phyloP scores from a whole-genome alignment of 2,329 filamentous ascomycete genomes.

The Cylindrodendrum hubeiense region DNA sequence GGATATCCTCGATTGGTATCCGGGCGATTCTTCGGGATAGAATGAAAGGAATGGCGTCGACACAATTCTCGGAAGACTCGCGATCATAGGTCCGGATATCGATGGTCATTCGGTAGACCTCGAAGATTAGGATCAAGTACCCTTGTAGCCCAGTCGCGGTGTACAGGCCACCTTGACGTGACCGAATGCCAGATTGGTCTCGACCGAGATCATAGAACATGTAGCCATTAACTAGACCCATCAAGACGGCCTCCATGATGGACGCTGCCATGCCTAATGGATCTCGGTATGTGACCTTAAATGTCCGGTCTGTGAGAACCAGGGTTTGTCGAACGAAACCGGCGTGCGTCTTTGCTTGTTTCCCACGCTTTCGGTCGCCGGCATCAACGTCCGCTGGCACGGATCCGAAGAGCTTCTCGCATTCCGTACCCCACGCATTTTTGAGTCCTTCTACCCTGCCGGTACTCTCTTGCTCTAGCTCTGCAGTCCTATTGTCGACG shows the following conservation, averaged over 20 bases:
- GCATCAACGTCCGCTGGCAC: constrained; percentile 17
- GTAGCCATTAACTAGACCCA: constrained; percentile 80
- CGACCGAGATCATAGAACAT: constrained; percentile 76
- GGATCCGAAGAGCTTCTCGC: constrained; percentile 41
- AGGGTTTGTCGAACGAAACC: constrained; percentile 71
- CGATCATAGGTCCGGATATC: constrained; percentile 84
- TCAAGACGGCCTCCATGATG: constrained; percentile 75
- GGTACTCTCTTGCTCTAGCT: constrained; percentile 71
- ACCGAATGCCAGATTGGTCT: constrained; percentile 79
- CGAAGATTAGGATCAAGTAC: constrained; percentile 81
- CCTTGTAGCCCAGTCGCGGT: constrained; percentile 79
- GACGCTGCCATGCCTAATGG: constrained; percentile 81
- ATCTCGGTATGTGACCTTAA: constrained; percentile 80
- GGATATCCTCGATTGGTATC: constrained; percentile 77
- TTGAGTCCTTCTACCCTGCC: constrained; percentile 73
- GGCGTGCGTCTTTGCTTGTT: constrained; percentile 57
- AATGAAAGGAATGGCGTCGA: constrained; percentile 76
- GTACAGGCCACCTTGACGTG: constrained; percentile 79
- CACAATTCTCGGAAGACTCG: constrained; percentile 79
- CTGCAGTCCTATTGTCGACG: constrained; percentile 77
- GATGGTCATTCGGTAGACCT: constrained; percentile 79
- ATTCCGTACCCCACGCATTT: constrained; percentile 66
- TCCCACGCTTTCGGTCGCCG: constrained; percentile 29
- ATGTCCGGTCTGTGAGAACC: constrained; percentile 76
- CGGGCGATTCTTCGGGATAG: constrained; percentile 77